Evolutionary conservation across 2,329 filamentous ascomycete genomes (phyloP), one percentile per base, ranked within the genome.

Genomic region (Sphaerulina populicola): DNA sequence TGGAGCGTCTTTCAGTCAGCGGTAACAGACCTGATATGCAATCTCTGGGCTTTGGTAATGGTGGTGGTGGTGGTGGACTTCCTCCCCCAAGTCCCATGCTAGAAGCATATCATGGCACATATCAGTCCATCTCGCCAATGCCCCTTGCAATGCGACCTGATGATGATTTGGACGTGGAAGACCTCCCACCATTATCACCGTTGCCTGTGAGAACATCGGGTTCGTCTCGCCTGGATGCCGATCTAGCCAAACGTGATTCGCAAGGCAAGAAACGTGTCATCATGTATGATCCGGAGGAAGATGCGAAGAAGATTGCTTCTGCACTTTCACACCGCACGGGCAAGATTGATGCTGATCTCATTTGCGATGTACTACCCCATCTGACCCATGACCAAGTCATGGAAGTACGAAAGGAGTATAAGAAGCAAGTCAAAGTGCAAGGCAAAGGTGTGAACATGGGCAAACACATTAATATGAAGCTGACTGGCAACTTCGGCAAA

Each of bases 51-150:
- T 23, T 41, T 8, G 44, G 44, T 12, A 36, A 36, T n/a, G 44
- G n/a, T 12, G 44, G 36, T n/a, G 44, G n/a, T 29, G 27, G 23
- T 12, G 44, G 44, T 9, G 27, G 23, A 15, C 66, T 76, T 40
- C 78, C 88, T 1, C 88, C 89, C 0, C 81, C 81, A 1, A 95
- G 88, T 56, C 93, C 91, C 0, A 75, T 97, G 44, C 79, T 95
- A 1, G 91, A 97, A 70, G 84, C 93, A 0, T 97, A 97, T 69
- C 85, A 84, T 56, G 91, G 91, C 36, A 95, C 90, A 0, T 97
- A 94, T 62, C 91, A 97, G 69, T 88, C 87, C 52, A 86, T 94
- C 61, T 95, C 90, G 0, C 90, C 91, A 0, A 95, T 96, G 88
- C 90, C 90, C 0, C 89, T 89, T 0, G 88, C 90, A 0, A 73